phyloP scores from a whole-genome alignment of 129 eudicot genomes.

The Glebionis coronaria region DNA sequence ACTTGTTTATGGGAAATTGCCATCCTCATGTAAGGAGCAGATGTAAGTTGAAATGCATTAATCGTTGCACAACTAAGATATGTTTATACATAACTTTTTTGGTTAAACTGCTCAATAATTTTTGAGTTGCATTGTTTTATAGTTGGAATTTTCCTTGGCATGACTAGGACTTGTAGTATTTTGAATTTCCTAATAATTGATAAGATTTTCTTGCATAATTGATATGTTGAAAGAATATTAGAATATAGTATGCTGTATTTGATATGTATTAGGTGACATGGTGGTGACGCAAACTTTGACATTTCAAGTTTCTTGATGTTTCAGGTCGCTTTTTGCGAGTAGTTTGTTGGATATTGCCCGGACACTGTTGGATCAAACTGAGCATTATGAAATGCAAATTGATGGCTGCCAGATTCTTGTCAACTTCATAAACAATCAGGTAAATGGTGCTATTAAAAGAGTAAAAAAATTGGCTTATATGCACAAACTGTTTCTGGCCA shows the following conservation, averaged over 20 bases:
- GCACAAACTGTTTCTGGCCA: neutral
- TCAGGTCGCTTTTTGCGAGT: constrained; percentile 77
- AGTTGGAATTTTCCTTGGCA: too few relatives aligned
- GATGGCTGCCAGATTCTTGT: constrained; percentile 64
- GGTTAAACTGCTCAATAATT: neutral
- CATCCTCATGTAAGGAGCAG: constrained; percentile 88
- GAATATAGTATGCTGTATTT: too few relatives aligned
- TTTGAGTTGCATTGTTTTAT: too few relatives aligned
- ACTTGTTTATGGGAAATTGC: constrained; percentile 65
- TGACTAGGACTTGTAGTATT: too few relatives aligned
- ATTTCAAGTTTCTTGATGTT: neutral
- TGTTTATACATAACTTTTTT: neutral
- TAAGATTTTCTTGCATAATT: too few relatives aligned
- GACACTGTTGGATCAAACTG: constrained; percentile 62
- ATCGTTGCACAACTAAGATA: neutral
- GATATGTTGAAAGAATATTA: too few relatives aligned
- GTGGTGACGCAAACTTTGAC: too few relatives aligned
- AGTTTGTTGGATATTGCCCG: constrained; percentile 67
- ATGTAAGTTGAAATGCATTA: constrained; percentile 59
- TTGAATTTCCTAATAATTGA: too few relatives aligned
- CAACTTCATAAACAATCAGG: constrained; percentile 71
- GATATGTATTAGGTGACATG: too few relatives aligned
- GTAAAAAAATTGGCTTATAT: neutral
- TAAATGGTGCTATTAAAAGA: constrained; percentile 17
- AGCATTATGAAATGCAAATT: constrained; percentile 52